phyloP scores from a whole-genome alignment of 179 eudicot species.

The Beta macrorhiza region DNA sequence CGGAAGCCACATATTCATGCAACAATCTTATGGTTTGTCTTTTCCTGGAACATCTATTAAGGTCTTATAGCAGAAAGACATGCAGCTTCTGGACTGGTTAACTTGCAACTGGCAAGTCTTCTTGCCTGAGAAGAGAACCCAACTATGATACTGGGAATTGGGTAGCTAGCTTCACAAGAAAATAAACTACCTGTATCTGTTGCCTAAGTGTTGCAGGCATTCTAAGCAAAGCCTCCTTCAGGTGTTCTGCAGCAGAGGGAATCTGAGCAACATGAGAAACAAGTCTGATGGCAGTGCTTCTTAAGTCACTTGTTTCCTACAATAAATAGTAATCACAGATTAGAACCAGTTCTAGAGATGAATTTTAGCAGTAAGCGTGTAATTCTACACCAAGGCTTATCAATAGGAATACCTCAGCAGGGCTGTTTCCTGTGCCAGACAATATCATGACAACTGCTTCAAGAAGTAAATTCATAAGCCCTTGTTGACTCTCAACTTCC shows the following conservation, averaged over 20 bases:
- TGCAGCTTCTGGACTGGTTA: neutral
- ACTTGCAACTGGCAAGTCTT: neutral
- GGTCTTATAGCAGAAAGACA: neutral
- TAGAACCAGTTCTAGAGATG: constrained; percentile 6
- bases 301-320: constrained; percentile 68
- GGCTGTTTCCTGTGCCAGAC: constrained; percentile 50
- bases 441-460: constrained; percentile 78
- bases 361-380: constrained; percentile 19
- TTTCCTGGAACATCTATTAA: neutral
- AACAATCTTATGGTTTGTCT: neutral
- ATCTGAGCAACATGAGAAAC: constrained; percentile 90
- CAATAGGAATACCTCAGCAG: constrained; percentile 50
- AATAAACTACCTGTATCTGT: constrained; percentile 77
- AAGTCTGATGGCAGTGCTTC: constrained; percentile 59
- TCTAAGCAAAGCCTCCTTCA: constrained; percentile 68
- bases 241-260: constrained; percentile 61
- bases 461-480: constrained; percentile 65
- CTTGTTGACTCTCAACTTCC: constrained; percentile 63
- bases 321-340: constrained; percentile 4
- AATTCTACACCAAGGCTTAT: constrained; percentile 16
- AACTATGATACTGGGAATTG: neutral
- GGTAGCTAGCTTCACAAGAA: constrained; percentile 1
- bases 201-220: constrained; percentile 75
- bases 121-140: neutral
- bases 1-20: neutral